These are phyloP conservation scores for Lentithecium fluviatile DNA, from an alignment of 495 filamentous ascomycete genomes.

Conservation along the genomic window DNA sequence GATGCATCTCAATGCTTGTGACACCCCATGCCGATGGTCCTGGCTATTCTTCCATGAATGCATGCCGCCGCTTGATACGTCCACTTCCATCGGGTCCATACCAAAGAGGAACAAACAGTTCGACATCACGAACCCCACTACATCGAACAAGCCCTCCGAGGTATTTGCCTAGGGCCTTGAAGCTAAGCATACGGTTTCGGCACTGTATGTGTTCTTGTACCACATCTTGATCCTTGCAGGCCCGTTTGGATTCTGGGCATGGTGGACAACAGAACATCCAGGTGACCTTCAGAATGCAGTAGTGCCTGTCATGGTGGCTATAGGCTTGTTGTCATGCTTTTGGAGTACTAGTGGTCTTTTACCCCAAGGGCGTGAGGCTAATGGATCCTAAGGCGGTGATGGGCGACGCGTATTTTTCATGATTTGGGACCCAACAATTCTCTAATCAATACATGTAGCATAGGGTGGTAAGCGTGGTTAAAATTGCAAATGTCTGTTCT, in stretches of 20 bases:
- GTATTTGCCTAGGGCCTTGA: neutral
- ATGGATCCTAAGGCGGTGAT: too few species aligned
- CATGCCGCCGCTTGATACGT: neutral
- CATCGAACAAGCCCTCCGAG: too few species aligned
- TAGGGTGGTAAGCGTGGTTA: too few species aligned
- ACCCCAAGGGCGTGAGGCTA: neutral
- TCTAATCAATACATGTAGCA: too few species aligned
- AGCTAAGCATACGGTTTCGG: neutral
- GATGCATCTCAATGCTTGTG: neutral
- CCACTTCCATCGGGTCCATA: neutral
- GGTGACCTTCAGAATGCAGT: neutral
- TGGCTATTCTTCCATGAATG: neutral
- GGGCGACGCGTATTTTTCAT: too few species aligned
- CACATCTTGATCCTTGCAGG: slow-evolving; percentile 1
- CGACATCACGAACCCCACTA: neutral
- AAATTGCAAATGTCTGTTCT: too few species aligned
- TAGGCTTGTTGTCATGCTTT: neutral
- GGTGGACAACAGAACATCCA: neutral
- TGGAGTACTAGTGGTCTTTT: slow-evolving; percentile 3
- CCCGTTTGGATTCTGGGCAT: slow-evolving; percentile 1
- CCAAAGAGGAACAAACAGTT: neutral
- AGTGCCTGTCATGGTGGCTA: neutral
- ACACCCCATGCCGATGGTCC: neutral
- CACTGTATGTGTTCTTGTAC: slow-evolving; percentile 1
- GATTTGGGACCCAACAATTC: too few species aligned